Conservation (phyloP, 768 basidiomycete species). For the Pleurotus sapidus region DNA sequence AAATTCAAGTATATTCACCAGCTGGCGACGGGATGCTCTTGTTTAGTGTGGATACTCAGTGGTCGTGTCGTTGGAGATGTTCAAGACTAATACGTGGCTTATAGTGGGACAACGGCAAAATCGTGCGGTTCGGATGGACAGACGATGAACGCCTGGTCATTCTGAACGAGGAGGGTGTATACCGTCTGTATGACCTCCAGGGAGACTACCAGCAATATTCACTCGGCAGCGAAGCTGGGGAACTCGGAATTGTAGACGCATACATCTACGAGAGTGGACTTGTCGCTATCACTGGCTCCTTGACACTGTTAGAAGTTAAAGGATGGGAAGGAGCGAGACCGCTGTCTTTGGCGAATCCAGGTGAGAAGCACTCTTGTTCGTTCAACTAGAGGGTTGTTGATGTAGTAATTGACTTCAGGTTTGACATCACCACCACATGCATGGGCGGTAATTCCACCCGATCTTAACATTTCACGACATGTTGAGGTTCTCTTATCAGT, state of each 20-base stretch:
- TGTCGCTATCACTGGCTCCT: conserved; percentile 76
- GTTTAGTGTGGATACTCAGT: conserved; percentile 64
- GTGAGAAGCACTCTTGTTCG: conserved; percentile 37
- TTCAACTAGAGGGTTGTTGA: neutral
- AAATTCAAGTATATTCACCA: conserved; percentile 85
- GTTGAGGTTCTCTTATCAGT: conserved; percentile 86
- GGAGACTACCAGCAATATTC: conserved; percentile 85
- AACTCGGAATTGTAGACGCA: conserved; percentile 82
- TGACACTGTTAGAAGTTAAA: conserved; percentile 82
- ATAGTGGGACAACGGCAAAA: conserved; percentile 89
- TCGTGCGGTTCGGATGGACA: conserved; percentile 84
- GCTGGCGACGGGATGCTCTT: conserved; percentile 71
- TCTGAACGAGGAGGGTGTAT: conserved; percentile 89
- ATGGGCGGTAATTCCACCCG: conserved; percentile 90
- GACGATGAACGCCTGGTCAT: conserved; percentile 78
- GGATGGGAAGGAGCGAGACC: conserved; percentile 84
- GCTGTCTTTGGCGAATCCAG: conserved; percentile 67
- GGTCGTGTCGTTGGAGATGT: conserved; percentile 8
- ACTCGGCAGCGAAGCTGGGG: conserved; percentile 77
- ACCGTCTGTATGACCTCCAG: conserved; percentile 86
- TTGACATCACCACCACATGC: conserved; percentile 76
- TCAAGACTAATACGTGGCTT: conserved; percentile 15
- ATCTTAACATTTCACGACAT: conserved; percentile 85
- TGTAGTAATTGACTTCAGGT: conserved; percentile 34
- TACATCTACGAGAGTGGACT: conserved; percentile 84